phyloP scores from a whole-genome alignment of 768 basidiomycete genomes.

The Dacryopinax primogenitus region DNA sequence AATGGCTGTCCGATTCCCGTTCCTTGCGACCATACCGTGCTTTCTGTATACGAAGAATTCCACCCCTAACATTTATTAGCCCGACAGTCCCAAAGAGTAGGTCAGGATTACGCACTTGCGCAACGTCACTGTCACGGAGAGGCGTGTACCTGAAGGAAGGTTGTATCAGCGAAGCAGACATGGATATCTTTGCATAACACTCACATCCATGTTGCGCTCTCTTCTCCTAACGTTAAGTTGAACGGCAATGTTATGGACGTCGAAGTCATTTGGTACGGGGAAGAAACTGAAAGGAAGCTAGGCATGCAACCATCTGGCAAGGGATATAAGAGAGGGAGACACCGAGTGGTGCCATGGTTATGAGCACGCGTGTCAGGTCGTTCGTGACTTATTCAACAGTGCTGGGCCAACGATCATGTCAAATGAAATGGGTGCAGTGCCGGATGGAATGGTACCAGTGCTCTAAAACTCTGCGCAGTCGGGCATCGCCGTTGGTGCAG shows the following conservation, averaged over 20 bases:
- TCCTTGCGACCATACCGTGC: neutral
- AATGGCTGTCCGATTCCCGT: neutral
- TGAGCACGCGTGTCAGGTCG: too few species aligned
- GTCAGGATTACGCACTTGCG: neutral
- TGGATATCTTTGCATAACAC: neutral
- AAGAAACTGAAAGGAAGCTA: neutral
- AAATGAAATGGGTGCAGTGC: too few species aligned
- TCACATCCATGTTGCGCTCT: constrained; percentile 8
- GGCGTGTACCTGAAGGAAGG: neutral
- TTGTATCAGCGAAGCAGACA: neutral
- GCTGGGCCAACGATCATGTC: too few species aligned
- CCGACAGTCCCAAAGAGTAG: neutral
- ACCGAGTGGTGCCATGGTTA: neutral
- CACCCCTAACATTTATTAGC: neutral
- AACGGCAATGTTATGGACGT: neutral
- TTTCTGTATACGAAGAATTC: neutral
- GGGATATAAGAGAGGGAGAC: neutral
- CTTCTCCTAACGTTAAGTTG: constrained; percentile 2
- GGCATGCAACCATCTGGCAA: neutral
- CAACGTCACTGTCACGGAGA: neutral
- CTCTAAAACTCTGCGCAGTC: too few species aligned
- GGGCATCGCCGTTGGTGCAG: neutral
- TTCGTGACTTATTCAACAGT: too few species aligned
- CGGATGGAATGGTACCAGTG: too few species aligned
- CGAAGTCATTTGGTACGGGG: neutral